Evolutionary conservation across 441 rosid species (phyloP).

Genomic region (Populus tomentosa): DNA sequence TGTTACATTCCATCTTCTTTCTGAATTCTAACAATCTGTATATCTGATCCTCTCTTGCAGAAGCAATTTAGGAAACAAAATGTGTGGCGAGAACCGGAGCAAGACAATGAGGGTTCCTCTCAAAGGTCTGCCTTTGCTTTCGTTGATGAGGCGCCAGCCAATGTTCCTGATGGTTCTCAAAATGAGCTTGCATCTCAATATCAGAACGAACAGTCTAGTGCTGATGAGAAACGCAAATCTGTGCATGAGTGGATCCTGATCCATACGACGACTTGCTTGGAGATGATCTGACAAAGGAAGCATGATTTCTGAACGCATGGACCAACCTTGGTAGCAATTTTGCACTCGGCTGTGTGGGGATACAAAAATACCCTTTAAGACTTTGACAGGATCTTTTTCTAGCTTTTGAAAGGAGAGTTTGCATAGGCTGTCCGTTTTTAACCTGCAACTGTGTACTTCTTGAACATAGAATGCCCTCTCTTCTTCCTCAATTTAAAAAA

Average conservation of each 20-base stretch:
- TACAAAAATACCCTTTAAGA: too few relatives aligned
- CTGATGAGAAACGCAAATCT: conserved; percentile 38
- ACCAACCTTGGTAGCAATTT: too few relatives aligned
- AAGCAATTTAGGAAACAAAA: conserved; percentile 69
- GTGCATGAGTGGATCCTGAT: conserved; percentile 77
- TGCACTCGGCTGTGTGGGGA: too few relatives aligned
- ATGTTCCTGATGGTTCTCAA: conserved; percentile 19
- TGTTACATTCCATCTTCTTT: background rate
- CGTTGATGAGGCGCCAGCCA: conserved; percentile 26
- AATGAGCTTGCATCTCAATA: conserved; percentile 10
- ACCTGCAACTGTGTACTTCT: too few relatives aligned
- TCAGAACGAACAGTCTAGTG: conserved; percentile 25
- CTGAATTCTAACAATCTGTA: background rate
- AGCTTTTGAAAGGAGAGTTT: too few relatives aligned
- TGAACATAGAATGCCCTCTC: too few relatives aligned
- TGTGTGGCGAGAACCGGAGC: conserved; percentile 25
- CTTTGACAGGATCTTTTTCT: too few relatives aligned
- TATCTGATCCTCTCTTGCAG: conserved; percentile 32
- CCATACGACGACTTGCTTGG: conserved; percentile 69
- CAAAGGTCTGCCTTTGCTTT: conserved; percentile 23
- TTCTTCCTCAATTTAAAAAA: too few relatives aligned
- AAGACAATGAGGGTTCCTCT: conserved; percentile 26
- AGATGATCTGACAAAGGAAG: conserved; percentile 31
- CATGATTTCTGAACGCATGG: background rate
- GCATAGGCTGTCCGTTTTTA: too few relatives aligned